phyloP scores from a whole-genome alignment of 1,284 basidiomycete genomes.

The Cutaneotrichosporon sp. region DNA sequence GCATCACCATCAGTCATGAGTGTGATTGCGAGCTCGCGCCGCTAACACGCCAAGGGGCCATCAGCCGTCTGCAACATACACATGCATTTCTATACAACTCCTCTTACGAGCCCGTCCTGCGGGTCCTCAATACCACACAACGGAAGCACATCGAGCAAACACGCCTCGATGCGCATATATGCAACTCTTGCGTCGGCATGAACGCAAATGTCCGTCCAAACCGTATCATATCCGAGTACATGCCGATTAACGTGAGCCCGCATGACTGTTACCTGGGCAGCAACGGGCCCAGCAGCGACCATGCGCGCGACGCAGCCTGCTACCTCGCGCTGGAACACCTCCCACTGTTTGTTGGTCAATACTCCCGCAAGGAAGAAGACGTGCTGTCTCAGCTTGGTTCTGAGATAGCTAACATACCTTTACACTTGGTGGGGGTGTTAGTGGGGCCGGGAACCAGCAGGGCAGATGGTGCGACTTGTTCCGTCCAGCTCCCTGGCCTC shows the following conservation, averaged over 20 bases:
- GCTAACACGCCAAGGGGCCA: too few relatives aligned
- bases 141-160: not conserved
- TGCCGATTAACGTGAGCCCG: not conserved
- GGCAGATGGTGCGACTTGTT: not conserved
- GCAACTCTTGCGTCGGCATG: not conserved
- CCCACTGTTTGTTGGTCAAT: not conserved
- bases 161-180: not conserved
- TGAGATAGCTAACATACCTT: not conserved
- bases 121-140: not conserved
- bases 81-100: not conserved
- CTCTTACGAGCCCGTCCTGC: not conserved
- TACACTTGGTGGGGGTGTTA: not conserved
- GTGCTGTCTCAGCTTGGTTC: not conserved
- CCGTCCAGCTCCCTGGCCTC: not conserved
- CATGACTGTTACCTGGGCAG: not conserved
- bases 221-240: not conserved
- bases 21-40: too few relatives aligned
- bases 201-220: not conserved
- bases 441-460: not conserved
- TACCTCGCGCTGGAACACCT: not conserved
- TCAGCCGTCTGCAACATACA: too few relatives aligned
- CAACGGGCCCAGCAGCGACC: not conserved
- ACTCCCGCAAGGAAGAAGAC: not conserved
- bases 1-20: not conserved
- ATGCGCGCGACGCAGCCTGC: not conserved